phyloP scores from a whole-genome alignment of 1,284 basidiomycete species.

The Wolfiporia cocos region DNA sequence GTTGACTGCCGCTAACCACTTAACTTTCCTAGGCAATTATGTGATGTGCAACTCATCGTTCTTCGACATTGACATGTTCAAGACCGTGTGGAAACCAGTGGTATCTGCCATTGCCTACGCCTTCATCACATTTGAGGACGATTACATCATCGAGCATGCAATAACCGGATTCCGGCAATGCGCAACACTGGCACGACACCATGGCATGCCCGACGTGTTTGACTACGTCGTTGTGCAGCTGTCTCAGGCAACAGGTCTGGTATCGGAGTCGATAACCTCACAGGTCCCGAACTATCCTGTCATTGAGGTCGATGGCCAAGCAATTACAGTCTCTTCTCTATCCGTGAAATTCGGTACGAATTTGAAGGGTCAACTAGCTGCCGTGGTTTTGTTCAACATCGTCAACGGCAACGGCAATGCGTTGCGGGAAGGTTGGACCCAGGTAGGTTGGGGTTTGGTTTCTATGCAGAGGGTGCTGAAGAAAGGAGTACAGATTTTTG shows the following conservation, averaged over 20 bases:
- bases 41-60: slow-evolving; percentile 72
- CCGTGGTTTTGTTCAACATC: slow-evolving; percentile 96
- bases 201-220: slow-evolving; percentile 90
- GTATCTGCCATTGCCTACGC: slow-evolving; percentile 90
- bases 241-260: slow-evolving; percentile 80
- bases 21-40: slow-evolving; percentile 51
- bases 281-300: slow-evolving; percentile 82
- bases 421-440: slow-evolving; percentile 90
- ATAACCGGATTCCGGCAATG: slow-evolving; percentile 96
- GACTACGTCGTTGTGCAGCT: slow-evolving; percentile 94
- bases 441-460: slow-evolving; percentile 39
- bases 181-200: slow-evolving; percentile 87
- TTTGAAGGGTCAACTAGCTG: slow-evolving; percentile 94
- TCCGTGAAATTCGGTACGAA: slow-evolving; percentile 94
- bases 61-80: slow-evolving; percentile 95
- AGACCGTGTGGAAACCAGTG: slow-evolving; percentile 84
- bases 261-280: slow-evolving; percentile 70
- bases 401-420: slow-evolving; percentile 97
- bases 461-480: not conserved
- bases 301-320: slow-evolving; percentile 89
- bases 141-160: slow-evolving; percentile 91
- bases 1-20: slow-evolving; percentile 5
- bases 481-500: slow-evolving; percentile 67
- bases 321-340: slow-evolving; percentile 85
- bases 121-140: slow-evolving; percentile 95